Conservation (phyloP, 768 basidiomycete species). For the Sporobolomyces phaffii region DNA sequence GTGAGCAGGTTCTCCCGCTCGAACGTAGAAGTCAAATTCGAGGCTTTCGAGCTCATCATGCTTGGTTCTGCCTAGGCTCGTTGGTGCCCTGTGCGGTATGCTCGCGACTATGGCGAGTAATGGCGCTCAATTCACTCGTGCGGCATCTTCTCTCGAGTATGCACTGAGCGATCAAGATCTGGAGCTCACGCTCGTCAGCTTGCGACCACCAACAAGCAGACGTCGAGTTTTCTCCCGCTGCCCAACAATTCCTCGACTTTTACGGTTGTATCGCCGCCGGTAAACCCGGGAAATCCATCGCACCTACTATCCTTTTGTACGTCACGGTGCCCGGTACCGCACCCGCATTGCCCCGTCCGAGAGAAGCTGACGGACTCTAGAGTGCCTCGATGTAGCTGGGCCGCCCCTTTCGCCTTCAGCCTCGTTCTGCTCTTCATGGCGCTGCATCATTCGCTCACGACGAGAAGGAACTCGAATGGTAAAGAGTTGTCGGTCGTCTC, state of each 20-base stretch:
- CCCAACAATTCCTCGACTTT: background rate
- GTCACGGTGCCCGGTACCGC: background rate
- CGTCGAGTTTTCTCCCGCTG: background rate
- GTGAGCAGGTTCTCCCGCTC: background rate
- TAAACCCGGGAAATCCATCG: background rate
- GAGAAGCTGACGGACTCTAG: background rate
- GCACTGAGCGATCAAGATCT: too few species aligned
- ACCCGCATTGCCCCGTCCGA: background rate
- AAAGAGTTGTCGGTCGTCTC: background rate
- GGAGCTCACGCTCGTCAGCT: background rate
- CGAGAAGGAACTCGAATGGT: background rate
- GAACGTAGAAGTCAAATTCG: background rate
- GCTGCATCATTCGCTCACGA: background rate
- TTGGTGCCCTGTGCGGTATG: background rate
- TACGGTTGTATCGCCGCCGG: slow-evolving; percentile 1
- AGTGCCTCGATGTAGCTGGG: background rate
- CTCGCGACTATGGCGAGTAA: background rate
- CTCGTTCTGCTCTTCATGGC: background rate
- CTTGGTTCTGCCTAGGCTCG: background rate
- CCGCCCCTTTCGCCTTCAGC: slow-evolving; percentile 2
- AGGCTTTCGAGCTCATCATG: background rate
- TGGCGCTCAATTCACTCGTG: slow-evolving; percentile 4
- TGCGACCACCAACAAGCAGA: background rate
- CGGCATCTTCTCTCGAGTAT: background rate
- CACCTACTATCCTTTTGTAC: slow-evolving; percentile 4